phyloP scores from a whole-genome alignment of 345 rosid species.

The Toxicodendron radicans region DNA sequence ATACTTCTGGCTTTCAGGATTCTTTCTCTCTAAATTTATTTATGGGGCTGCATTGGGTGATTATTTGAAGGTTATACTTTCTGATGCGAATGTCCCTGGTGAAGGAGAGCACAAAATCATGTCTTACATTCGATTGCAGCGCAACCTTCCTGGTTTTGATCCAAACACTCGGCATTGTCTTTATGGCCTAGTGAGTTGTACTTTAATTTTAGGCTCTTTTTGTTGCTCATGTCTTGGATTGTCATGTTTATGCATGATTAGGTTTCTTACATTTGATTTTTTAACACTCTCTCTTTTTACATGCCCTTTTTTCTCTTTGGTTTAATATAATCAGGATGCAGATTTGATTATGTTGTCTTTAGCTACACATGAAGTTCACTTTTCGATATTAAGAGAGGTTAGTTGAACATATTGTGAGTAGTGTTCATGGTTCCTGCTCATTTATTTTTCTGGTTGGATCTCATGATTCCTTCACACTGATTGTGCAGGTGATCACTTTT shows the following conservation, averaged over 20 bases:
- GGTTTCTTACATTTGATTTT: background rate
- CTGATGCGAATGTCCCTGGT: slow-evolving; percentile 95
- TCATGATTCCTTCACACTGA: slow-evolving; percentile 3
- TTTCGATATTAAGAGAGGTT: slow-evolving; percentile 97
- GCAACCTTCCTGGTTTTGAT: slow-evolving; percentile 78
- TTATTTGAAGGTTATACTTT: slow-evolving; percentile 92
- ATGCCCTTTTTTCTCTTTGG: background rate
- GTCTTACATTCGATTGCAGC: slow-evolving; percentile 89
- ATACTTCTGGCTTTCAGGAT: slow-evolving; percentile 47
- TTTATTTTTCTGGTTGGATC: slow-evolving; percentile 7
- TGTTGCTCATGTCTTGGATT: background rate
- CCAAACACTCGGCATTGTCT: slow-evolving; percentile 96
- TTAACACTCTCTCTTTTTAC: background rate
- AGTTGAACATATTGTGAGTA: slow-evolving; percentile 21
- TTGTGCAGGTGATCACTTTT: slow-evolving; percentile 63
- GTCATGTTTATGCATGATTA: slow-evolving; percentile 1
- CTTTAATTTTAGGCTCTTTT: background rate
- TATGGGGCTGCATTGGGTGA: slow-evolving; percentile 61
- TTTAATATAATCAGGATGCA: slow-evolving; percentile 71
- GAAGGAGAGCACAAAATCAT: slow-evolving; percentile 99
- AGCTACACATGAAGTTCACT: slow-evolving; percentile 98
- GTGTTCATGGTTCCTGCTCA: slow-evolving; percentile 1
- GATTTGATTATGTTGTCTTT: slow-evolving; percentile 95
- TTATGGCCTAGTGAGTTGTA: slow-evolving; percentile 76
- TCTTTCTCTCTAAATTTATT: slow-evolving; percentile 61